phyloP scores from a whole-genome alignment of 78 protist genomes.

The Polysphondylium violaceum region DNA sequence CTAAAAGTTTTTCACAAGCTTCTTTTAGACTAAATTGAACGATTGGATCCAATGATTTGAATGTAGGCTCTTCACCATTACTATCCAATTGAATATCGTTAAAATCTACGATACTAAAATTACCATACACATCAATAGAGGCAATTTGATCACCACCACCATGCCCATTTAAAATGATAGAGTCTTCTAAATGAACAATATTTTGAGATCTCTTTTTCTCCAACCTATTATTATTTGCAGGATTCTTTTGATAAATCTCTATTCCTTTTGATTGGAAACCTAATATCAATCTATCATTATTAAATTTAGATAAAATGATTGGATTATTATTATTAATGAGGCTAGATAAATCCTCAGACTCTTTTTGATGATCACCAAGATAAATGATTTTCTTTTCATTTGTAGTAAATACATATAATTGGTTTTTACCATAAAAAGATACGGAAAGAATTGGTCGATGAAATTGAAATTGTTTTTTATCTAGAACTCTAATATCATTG shows the following conservation, averaged over 20 bases:
- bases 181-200: background rate
- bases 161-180: background rate
- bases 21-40: constrained; percentile 4
- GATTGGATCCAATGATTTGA: constrained; percentile 6
- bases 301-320: background rate
- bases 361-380: background rate
- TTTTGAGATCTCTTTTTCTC: background rate
- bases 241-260: background rate
- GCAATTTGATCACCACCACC: constrained; percentile 10
- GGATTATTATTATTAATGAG: background rate
- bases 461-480: too few species aligned
- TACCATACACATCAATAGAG: constrained; percentile 45
- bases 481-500: too few species aligned
- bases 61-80: background rate
- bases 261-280: background rate
- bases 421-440: too few species aligned
- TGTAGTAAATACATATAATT: too few species aligned
- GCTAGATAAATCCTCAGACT: background rate
- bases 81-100: background rate
- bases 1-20: background rate
- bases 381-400: too few species aligned
- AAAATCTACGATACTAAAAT: constrained; percentile 12
- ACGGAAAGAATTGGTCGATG: too few species aligned
- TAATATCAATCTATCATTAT: constrained; percentile 1
- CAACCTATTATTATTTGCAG: background rate